These are phyloP conservation scores for Lipomyces japonicus DNA, from an alignment of 805 yeast genomes.

Conservation along the genomic window DNA sequence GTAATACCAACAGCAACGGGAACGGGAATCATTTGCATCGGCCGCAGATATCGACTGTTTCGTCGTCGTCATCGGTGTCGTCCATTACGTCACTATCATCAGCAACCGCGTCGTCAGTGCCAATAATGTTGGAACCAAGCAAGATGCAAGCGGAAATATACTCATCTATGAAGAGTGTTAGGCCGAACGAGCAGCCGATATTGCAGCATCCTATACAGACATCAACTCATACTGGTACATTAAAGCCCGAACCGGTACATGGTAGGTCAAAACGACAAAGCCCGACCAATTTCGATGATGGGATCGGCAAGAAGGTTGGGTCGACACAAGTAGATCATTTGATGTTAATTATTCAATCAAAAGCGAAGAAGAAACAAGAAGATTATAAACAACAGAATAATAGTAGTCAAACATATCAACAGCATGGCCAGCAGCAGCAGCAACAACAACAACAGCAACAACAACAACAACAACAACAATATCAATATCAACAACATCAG, in stretches of 20 bases:
- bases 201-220: slow-evolving; percentile 8
- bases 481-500: not conserved
- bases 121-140: not conserved
- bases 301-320: slow-evolving; percentile 6
- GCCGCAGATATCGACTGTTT: slow-evolving; percentile 13
- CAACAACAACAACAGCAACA: not conserved
- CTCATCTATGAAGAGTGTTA: not conserved
- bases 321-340: slow-evolving; percentile 79
- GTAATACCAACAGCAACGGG: too few relatives aligned
- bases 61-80: slow-evolving; percentile 19
- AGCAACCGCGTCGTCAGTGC: slow-evolving; percentile 1
- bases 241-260: not conserved
- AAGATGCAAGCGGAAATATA: not conserved
- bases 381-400: not conserved
- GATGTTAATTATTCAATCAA: slow-evolving; percentile 86
- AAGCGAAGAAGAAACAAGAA: slow-evolving; percentile 52
- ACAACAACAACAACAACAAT: not conserved
- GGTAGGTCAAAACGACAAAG: slow-evolving; percentile 10
- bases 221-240: not conserved
- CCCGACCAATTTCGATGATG: slow-evolving; percentile 19
- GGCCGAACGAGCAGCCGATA: not conserved
- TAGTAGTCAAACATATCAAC: not conserved
- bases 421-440: not conserved
- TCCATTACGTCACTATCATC: slow-evolving; percentile 5
- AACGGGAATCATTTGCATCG: slow-evolving; percentile 1